Percentiles rank a stretch among this genome's conserved stretches.
phyloP scores from a whole-genome alignment of 345 rosid species.

The Camelina sativa region DNA sequence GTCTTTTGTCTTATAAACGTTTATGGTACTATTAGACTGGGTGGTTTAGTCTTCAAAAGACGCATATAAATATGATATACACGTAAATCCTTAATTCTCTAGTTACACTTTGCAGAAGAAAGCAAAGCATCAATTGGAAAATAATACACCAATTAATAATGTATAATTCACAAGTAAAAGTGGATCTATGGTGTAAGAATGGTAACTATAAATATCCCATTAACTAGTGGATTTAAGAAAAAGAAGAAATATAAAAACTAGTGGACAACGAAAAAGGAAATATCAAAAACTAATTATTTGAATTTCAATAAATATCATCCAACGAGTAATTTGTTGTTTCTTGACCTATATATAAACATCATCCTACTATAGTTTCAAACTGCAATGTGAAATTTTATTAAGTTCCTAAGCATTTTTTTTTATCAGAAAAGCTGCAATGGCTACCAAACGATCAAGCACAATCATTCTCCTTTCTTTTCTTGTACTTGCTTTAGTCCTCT shows the following conservation, averaged over 20 bases:
- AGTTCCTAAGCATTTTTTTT: not conserved
- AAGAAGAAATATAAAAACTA: not conserved
- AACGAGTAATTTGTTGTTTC: not conserved
- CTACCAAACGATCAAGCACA: constrained; percentile 14
- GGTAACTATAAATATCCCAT: not conserved
- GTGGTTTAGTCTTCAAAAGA: not conserved
- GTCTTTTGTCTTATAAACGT: too few relatives aligned
- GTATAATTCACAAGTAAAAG: not conserved
- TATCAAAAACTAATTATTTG: not conserved
- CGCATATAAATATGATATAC: not conserved
- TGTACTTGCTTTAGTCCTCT: constrained; percentile 30
- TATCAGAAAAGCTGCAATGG: constrained; percentile 7
- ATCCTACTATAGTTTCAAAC: not conserved
- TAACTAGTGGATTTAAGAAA: not conserved
- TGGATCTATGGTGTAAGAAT: not conserved
- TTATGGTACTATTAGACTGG: too few relatives aligned
- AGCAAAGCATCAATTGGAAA: not conserved
- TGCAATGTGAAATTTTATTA: not conserved
- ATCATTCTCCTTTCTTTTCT: constrained; percentile 23
- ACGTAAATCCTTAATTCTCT: not conserved
- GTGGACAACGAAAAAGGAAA: constrained; percentile 8
- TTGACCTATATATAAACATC: not conserved
- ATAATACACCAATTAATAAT: not conserved
- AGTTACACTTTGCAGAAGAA: not conserved
- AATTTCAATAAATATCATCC: not conserved